Evolutionary conservation across 1,284 basidiomycete genomes (phyloP), one percentile per base, ranked within the genome.

Genomic region (Kwoniella shivajii): DNA sequence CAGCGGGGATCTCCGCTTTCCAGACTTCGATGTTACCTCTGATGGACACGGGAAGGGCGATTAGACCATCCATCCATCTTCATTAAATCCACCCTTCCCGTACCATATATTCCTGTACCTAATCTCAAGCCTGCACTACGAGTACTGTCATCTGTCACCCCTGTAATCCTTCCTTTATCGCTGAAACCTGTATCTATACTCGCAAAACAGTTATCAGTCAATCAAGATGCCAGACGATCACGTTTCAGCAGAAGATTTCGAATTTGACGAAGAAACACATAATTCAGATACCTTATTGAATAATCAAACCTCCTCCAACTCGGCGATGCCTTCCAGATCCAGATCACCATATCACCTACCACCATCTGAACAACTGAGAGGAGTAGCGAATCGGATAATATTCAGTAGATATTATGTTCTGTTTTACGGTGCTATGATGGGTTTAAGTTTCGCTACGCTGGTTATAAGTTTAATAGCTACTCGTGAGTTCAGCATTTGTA

Each of bases 341-440:
- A 54, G 69, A 29, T 77, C 78, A 1, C 72, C 65, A 1, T 79
- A 79, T 50, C 70, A 68, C 9, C 60, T 79, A 2, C 67, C 73
- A 0, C 60, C 71, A 0, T 65, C 68, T 0, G 78, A 79, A 54
- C 71, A 75, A 50, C 64, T 78, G 3, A 62, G 71, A 38, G 78
- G 78, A 1, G 70, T 79, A 4, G 78, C 78, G 16, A 79, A 79
- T 55, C 65, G 73, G 42, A 78, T 78, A 54, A 68, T 75, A 46
- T 76, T 76, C 59, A 72, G 69, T 49, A 61, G 73, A 47, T 78
- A 77, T 46, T 79, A 76, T 63, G 74, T 74, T 53, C 54, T 90
- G 54, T 85, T 95, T 51, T 96, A 96, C 77, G 86, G 95, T 33
- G 84, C 80, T 60, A 94, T 95, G 92, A 90, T 91, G 20, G 86